Base-by-base conservation (phyloP, 257 asterid species). In the Gynochthodes officinalis region DNA sequence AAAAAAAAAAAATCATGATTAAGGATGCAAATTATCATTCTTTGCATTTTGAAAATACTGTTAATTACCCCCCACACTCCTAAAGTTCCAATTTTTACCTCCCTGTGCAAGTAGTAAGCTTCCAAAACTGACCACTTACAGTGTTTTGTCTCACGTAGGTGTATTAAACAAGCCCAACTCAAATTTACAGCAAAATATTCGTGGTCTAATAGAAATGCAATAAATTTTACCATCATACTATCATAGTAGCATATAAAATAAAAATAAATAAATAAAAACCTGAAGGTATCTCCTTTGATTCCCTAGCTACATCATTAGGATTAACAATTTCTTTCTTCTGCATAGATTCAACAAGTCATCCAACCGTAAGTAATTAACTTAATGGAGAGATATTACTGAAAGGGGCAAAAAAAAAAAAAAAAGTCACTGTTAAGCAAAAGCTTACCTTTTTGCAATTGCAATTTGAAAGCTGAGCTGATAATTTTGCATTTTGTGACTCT, bases 381-480 rank as follows among this genome's bases (percentile, higher is more conserved):
- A 32, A 18, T 2, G 21, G 18, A 60, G 18, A 30, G 40, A 59
- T 18, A 60, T 32, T 16, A 60, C 1, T 18, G 43, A 33, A 23
- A 25, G 21, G 23, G 11, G 37, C 0, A 37, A 37, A 32, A 19
- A 19, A 35, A 63, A 39, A 61, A 12, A 55, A 4, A 43, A 28
- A 28, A 72, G 59, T 44, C 21, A 43, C 14, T 66, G 68, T 1
- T 10, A 21, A 64, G 32, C 21, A 9, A 21, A 39, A 67, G 60
- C 71, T 37, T 23, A 91, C 96, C 93, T 89, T 80, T 55, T 77
- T 81, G 83, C 98, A 91, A 74, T 71, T 70, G 85, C 98, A 94
- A 75, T 28, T 79, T 1, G 91, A 81, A 49, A 91, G 85, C 78
- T 65, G 79, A 62, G 64, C 58, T n/a, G 87, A 82, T 52, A 94